A percentile compares a stretch with the other conserved stretches of the same genome.
These are phyloP conservation scores for Echinosophora koreensis DNA, from an alignment of 306 rosid genomes.

Conservation along the genomic window DNA sequence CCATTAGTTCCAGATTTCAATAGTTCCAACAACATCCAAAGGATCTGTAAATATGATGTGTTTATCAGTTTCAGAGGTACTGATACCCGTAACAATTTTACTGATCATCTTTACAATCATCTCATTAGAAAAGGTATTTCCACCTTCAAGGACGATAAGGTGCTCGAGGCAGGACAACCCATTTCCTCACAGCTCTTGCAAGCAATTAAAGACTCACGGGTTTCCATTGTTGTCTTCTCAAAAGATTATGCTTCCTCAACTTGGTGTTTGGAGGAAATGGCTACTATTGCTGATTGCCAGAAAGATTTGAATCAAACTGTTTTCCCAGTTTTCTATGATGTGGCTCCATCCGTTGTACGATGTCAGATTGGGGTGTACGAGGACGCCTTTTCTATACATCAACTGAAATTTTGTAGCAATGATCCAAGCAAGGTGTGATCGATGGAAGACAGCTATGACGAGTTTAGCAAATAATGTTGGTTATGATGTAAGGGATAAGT, in stretches of 20 bases:
- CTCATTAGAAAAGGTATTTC: too few relatives aligned
- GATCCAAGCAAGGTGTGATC: background rate
- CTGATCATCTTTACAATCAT: too few relatives aligned
- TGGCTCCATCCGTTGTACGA: conserved; percentile 17
- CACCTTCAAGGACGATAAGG: conserved; percentile 2
- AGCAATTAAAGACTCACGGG: background rate
- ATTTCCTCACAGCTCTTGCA: background rate
- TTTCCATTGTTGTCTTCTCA: conserved; percentile 18
- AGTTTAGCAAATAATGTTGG: background rate
- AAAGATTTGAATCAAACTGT: background rate
- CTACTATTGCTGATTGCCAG: background rate
- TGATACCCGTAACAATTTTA: too few relatives aligned
- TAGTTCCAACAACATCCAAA: too few relatives aligned
- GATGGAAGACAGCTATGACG: conserved; percentile 26
- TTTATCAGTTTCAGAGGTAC: too few relatives aligned
- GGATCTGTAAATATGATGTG: too few relatives aligned
- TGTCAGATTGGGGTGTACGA: background rate
- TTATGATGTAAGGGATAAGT: background rate
- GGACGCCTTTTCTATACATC: background rate
- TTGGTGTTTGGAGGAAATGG: conserved; percentile 39
- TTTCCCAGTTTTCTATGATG: conserved; percentile 15
- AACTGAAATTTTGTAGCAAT: too few relatives aligned
- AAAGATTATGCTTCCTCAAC: background rate
- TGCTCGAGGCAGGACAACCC: background rate
- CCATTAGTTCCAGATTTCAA: too few relatives aligned